These are phyloP conservation scores for Carex arenaria DNA, from an alignment of 202 grass and related monocot species.

Conservation along the genomic window DNA sequence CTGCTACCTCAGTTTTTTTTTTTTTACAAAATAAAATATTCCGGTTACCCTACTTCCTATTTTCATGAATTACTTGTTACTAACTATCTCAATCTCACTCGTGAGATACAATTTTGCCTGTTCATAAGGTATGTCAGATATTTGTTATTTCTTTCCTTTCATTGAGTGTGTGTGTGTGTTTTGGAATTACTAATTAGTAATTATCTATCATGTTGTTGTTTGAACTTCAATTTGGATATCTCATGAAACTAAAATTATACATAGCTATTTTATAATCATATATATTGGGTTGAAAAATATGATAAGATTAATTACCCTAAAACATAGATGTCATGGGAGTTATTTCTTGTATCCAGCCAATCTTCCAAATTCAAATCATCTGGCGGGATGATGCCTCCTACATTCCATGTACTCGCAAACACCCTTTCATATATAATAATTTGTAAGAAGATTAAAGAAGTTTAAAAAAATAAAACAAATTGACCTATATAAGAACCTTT, in stretches of 20 bases:
- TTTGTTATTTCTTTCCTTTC: not conserved
- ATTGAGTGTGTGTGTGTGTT: not conserved
- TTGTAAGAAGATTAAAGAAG: not conserved
- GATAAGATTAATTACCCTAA: slow-evolving; percentile 38
- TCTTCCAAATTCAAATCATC: slow-evolving; percentile 67
- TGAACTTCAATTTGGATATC: not conserved
- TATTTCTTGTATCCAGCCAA: slow-evolving; percentile 57
- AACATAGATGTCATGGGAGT: slow-evolving; percentile 73
- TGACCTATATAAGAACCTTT: not conserved
- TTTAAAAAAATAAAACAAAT: not conserved
- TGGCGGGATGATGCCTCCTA: slow-evolving; percentile 63
- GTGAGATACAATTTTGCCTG: not conserved
- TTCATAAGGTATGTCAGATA: not conserved
- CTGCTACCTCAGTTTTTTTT: too few species aligned
- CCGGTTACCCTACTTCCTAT: not conserved
- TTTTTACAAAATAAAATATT: not conserved
- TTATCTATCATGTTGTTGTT: not conserved
- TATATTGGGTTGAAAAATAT: not conserved
- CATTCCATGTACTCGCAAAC: slow-evolving; percentile 88
- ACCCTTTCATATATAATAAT: slow-evolving; percentile 37
- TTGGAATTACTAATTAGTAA: not conserved
- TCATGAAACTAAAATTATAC: not conserved
- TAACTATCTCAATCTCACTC: not conserved
- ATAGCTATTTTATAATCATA: not conserved
- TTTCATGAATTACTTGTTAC: not conserved